Evolutionary conservation across 2,329 filamentous ascomycete genomes (phyloP).

Genomic region (Colletotrichum theobromicola): DNA sequence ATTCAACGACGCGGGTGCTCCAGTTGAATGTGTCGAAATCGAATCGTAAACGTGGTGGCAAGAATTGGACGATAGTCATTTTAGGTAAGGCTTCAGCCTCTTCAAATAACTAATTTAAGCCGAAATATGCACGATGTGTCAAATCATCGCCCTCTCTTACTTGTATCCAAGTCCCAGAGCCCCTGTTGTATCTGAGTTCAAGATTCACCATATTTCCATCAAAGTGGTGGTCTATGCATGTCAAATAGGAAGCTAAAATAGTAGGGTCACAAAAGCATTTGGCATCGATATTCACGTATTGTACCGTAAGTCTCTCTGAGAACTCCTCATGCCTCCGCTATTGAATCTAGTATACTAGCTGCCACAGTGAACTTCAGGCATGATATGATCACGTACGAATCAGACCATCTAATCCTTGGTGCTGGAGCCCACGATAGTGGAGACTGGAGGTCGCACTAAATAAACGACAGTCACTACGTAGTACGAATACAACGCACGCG

Average conservation of each 20-base stretch:
- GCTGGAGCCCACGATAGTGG: not conserved
- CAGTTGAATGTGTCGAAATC: not conserved
- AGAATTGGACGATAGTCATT: not conserved
- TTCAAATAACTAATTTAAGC: not conserved
- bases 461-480: not conserved
- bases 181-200: not conserved
- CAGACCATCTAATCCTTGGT: not conserved
- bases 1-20: not conserved
- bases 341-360: not conserved
- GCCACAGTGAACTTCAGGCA: not conserved
- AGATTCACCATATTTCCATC: not conserved
- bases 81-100: not conserved
- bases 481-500: not conserved
- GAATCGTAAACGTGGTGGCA: not conserved
- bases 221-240: not conserved
- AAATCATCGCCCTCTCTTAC: not conserved
- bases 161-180: not conserved
- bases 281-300: not conserved
- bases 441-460: not conserved
- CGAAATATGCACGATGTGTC: not conserved
- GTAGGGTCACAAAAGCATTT: not conserved
- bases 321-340: not conserved
- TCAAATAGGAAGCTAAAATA: not conserved
- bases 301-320: not conserved
- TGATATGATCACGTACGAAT: not conserved